Conservation (phyloP, 306 rosid species). For the Bauhinia variegata region DNA sequence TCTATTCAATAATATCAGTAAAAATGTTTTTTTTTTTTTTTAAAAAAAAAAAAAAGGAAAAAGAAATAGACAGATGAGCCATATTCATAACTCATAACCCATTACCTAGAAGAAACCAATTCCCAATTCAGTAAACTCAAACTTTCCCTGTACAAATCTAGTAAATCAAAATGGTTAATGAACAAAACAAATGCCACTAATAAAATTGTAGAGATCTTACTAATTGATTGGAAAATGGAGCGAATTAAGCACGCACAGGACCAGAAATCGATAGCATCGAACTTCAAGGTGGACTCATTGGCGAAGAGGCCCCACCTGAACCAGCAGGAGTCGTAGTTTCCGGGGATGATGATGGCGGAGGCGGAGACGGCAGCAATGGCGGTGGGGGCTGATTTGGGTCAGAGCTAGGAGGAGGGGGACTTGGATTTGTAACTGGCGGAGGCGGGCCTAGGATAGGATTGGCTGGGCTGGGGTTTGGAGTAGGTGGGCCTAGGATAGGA, state of each 20-base stretch:
- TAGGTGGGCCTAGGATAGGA: constrained; percentile 32
- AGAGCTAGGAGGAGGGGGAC: constrained; percentile 52
- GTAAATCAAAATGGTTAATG: background rate
- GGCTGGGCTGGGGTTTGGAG: constrained; percentile 26
- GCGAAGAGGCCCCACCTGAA: constrained; percentile 50
- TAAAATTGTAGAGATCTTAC: constrained; percentile 30
- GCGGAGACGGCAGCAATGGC: constrained; percentile 32
- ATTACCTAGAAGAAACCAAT: background rate
- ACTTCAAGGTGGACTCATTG: constrained; percentile 48
- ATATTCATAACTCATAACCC: background rate
- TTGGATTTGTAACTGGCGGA: constrained; percentile 34
- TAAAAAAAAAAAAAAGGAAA: no score
- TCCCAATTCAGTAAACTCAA: constrained; percentile 1
- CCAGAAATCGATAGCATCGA: constrained; percentile 49
- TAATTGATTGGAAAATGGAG: constrained; percentile 28
- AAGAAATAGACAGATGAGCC: background rate
- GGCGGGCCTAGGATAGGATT: constrained; percentile 13
- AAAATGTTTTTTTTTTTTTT: no score
- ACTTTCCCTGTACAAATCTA: constrained; percentile 20
- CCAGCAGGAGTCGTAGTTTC: constrained; percentile 14
- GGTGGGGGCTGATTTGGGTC: constrained; percentile 29
- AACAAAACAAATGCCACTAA: constrained; percentile 10
- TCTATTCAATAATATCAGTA: background rate
- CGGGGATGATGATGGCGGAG: constrained; percentile 44
- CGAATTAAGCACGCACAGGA: constrained; percentile 50